Conservation (phyloP, 164 flowering plant genomes). For the Vitis rupestris region DNA sequence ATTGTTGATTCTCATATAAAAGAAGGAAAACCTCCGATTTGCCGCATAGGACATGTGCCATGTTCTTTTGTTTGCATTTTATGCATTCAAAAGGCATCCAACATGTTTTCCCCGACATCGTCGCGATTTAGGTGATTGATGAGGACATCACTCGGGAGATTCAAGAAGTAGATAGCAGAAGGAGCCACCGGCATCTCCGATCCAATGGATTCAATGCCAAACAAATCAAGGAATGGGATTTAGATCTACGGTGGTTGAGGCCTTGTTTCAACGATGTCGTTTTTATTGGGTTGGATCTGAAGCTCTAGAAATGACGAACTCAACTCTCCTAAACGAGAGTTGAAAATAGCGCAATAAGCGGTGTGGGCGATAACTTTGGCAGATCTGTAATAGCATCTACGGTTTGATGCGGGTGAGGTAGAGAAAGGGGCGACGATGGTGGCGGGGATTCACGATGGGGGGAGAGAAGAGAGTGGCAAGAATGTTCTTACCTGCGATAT, state of each 20-base stretch:
- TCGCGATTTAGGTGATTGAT: conserved; percentile 98
- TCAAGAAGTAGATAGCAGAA: conserved; percentile 92
- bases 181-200: conserved; percentile 94
- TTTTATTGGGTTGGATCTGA: too few species aligned
- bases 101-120: conserved; percentile 97
- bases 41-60: conserved; percentile 95
- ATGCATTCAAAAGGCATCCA: conserved; percentile 94
- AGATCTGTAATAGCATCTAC: conserved; percentile 34
- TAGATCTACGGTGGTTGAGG: conserved; percentile 3
- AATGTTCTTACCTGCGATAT: conserved; percentile 29
- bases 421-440: conserved; percentile 68
- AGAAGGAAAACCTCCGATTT: conserved; percentile 97
- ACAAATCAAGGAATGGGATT: background rate
- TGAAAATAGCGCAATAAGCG: background rate
- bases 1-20: conserved; percentile 99
- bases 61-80: conserved; percentile 99
- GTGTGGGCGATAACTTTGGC: too few species aligned
- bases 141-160: conserved; percentile 97
- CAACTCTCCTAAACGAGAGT: background rate
- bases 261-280: too few species aligned
- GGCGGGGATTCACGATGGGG: conserved; percentile 18
- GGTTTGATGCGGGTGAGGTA: conserved; percentile 78
- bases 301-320: too few species aligned
- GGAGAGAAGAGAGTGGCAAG: conserved; percentile 10
- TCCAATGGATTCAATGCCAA: conserved; percentile 15